Evolutionary conservation across 176 grass and related monocot species (phyloP).

Genomic region (sorghum (Sorghum bicolor)): DNA sequence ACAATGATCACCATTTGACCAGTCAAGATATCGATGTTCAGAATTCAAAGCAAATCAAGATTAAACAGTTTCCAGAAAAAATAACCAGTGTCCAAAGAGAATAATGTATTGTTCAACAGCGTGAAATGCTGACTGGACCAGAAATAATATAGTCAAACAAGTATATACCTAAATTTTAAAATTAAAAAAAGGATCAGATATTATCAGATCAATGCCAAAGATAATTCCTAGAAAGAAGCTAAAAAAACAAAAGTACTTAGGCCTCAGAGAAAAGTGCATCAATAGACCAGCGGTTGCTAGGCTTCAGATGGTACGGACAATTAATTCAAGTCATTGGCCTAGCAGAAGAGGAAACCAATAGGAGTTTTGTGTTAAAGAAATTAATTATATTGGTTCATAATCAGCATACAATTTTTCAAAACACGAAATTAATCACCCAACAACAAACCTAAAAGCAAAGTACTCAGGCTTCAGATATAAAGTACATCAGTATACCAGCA

Average conservation of each 20-base stretch:
- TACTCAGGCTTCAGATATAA: not conserved
- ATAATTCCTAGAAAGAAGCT: not conserved
- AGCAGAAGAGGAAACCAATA: not conserved
- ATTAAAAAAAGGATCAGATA: not conserved
- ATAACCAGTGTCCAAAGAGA: not conserved
- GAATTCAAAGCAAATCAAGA: not conserved
- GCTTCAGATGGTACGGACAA: constrained; percentile 39
- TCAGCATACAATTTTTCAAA: not conserved
- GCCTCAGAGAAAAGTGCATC: constrained; percentile 1
- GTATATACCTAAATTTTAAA: not conserved
- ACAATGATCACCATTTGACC: not conserved
- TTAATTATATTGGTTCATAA: not conserved
- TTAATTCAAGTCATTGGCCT: constrained; percentile 27
- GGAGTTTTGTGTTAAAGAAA: no score
- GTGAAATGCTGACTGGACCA: not conserved
- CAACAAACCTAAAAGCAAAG: not conserved
- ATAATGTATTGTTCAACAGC: not conserved
- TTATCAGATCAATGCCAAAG: not conserved
- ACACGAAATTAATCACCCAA: not conserved
- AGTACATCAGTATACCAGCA: constrained; percentile 17
- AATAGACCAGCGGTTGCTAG: not conserved
- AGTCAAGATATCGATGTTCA: not conserved
- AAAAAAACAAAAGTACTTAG: not conserved
- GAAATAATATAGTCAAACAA: not conserved
- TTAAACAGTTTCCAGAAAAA: not conserved